A percentile compares a stretch with the other conserved stretches of the same genome.
These are phyloP conservation scores for Antitrichia curtipendula DNA, from an alignment of 225 moss, liverwort and hornwort species.

Conservation along the genomic window DNA sequence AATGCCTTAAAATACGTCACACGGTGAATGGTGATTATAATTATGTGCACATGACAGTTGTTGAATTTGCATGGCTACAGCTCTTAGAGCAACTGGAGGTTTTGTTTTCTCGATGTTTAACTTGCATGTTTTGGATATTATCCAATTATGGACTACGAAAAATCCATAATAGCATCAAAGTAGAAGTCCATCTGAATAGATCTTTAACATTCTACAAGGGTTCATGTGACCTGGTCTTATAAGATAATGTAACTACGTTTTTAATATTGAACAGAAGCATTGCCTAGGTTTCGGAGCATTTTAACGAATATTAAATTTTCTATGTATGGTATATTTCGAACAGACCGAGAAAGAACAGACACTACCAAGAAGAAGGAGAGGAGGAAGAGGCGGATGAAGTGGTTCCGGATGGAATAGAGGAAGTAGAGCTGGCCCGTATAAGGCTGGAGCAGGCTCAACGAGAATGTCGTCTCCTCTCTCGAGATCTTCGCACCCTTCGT, in stretches of 20 bases:
- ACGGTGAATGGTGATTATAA: neutral
- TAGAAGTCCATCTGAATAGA: neutral
- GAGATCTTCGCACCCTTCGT: constrained; percentile 41
- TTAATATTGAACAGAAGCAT: neutral
- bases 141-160: neutral
- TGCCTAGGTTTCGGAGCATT: neutral
- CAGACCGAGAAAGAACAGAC: constrained; percentile 58
- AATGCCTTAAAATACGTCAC: neutral
- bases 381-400: constrained; percentile 98
- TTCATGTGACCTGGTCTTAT: neutral
- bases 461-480: constrained; percentile 63
- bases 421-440: constrained; percentile 87
- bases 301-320: neutral
- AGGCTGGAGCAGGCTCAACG: constrained; percentile 89
- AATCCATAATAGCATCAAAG: neutral
- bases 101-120: neutral
- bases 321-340: neutral
- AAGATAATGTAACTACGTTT: neutral
- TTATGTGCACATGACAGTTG: neutral
- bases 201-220: neutral
- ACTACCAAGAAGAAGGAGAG: constrained; percentile 63
- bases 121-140: neutral
- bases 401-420: constrained; percentile 95
- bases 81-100: neutral
- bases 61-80: neutral